Percentiles rank a stretch among this genome's conserved stretches.
Conservation (phyloP, 805 yeast genomes). For the Babjeviella inositovora region DNA sequence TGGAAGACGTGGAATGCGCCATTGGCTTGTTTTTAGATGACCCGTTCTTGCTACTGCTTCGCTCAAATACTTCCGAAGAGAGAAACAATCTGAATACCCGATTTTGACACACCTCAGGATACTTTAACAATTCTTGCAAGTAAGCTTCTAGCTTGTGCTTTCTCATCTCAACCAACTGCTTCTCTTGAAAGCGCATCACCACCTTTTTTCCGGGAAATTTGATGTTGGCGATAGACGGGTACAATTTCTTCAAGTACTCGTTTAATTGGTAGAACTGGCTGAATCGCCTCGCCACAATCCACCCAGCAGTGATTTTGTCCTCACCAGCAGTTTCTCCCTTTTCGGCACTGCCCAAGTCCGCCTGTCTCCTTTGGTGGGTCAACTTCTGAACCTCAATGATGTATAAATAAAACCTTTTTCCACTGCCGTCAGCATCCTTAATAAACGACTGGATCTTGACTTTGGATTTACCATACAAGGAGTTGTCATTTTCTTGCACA, state of each 20-base stretch:
- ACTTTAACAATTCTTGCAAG: constrained; percentile 33
- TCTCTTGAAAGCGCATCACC: constrained; percentile 58
- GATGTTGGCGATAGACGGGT: constrained; percentile 29
- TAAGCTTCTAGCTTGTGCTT: constrained; percentile 46
- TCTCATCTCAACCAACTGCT: constrained; percentile 47
- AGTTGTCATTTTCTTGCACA: constrained; percentile 71
- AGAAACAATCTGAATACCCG: constrained; percentile 60
- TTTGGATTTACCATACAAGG: constrained; percentile 50
- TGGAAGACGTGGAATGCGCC: too few relatives aligned
- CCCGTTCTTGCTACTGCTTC: constrained; percentile 12
- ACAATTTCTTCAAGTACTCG: constrained; percentile 37
- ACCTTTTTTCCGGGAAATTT: constrained; percentile 47
- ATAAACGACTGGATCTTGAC: constrained; percentile 37
- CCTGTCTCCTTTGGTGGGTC: constrained; percentile 9
- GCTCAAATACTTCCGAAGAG: constrained; percentile 56
- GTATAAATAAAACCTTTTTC: constrained; percentile 51
- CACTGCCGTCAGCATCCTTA: constrained; percentile 33
- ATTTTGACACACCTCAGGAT: constrained; percentile 62
- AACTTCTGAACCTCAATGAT: constrained; percentile 58
- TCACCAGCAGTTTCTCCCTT: constrained; percentile 21
- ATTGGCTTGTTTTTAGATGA: constrained; percentile 12
- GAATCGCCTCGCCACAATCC: constrained; percentile 85
- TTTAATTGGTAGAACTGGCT: constrained; percentile 70
- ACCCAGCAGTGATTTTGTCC: constrained; percentile 42
- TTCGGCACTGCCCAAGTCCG: constrained; percentile 3